Conservation (phyloP, 2,329 filamentous ascomycete species). For the Bipolaris oryzae region DNA sequence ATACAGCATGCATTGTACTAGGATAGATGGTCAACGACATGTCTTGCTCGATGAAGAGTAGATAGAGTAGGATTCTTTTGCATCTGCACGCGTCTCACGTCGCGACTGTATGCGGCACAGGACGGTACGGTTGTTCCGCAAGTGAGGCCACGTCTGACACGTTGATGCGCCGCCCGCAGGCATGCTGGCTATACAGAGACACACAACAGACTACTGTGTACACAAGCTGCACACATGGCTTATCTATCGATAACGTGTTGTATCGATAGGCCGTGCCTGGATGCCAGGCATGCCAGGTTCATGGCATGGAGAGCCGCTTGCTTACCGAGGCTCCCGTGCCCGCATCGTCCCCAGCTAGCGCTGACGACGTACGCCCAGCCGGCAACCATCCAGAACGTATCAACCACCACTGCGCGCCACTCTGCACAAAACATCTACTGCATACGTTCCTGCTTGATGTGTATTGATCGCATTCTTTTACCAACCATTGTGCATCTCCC, state of each 20-base stretch:
- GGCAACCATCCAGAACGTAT: slow-evolving; percentile 10
- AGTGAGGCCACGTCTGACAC: not conserved
- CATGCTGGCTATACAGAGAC: not conserved
- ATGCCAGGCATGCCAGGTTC: slow-evolving; percentile 10
- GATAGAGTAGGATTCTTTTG: not conserved
- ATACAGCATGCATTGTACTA: not conserved
- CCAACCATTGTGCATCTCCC: not conserved
- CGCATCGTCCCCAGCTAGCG: slow-evolving; percentile 7
- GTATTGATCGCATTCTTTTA: slow-evolving; percentile 1
- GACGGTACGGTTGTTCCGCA: not conserved
- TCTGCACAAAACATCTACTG: not conserved
- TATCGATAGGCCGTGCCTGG: slow-evolving; percentile 13
- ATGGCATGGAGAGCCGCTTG: slow-evolving; percentile 14
- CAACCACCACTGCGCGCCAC: slow-evolving; percentile 19
- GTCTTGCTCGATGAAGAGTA: not conserved
- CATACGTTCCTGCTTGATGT: slow-evolving; percentile 3
- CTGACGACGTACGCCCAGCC: slow-evolving; percentile 17
- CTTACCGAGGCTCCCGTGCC: slow-evolving; percentile 8
- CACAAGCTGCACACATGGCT: not conserved
- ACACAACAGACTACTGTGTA: not conserved
- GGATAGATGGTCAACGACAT: not conserved
- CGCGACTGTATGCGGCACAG: not conserved
- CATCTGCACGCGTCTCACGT: not conserved
- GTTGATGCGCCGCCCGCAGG: not conserved
- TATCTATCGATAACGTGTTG: slow-evolving; percentile 6